These are phyloP conservation scores for Theobroma cacao DNA, from an alignment of 345 rosid species.

Conservation along the genomic window DNA sequence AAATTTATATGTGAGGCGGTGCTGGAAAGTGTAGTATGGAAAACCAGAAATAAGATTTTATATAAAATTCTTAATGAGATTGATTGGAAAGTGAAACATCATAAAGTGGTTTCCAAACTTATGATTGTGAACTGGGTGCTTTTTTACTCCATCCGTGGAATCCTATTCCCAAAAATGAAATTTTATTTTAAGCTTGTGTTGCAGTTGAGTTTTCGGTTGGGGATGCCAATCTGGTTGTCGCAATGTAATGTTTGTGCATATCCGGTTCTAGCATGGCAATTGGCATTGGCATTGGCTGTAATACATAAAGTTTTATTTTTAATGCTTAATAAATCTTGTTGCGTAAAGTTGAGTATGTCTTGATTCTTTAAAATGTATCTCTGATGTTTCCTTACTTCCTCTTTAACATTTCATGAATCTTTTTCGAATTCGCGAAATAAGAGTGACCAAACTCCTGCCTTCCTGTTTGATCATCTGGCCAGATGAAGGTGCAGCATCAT, in stretches of 20 bases:
- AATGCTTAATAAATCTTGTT: background rate
- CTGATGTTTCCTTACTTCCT: background rate
- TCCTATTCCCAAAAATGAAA: background rate
- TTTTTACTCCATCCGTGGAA: background rate
- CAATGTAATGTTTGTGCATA: background rate
- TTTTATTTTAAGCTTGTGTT: background rate
- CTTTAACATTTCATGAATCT: background rate
- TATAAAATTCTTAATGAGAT: background rate
- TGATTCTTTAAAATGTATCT: background rate
- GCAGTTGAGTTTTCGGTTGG: background rate
- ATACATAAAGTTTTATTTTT: too few relatives aligned
- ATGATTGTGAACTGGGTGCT: background rate
- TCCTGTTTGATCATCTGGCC: slow-evolving; percentile 4
- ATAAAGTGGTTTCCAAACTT: background rate
- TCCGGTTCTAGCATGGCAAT: background rate
- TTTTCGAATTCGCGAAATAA: background rate
- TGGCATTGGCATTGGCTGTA: too few relatives aligned
- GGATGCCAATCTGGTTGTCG: background rate
- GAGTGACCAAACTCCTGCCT: background rate
- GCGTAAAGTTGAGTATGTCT: background rate
- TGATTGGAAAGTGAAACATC: background rate
- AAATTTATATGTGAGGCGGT: background rate
- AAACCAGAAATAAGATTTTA: background rate
- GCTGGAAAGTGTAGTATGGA: background rate
- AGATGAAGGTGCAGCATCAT: slow-evolving; percentile 60